These are phyloP conservation scores for Trypanosoma congolense DNA, from an alignment of 208 protist species.

Conservation along the genomic window DNA sequence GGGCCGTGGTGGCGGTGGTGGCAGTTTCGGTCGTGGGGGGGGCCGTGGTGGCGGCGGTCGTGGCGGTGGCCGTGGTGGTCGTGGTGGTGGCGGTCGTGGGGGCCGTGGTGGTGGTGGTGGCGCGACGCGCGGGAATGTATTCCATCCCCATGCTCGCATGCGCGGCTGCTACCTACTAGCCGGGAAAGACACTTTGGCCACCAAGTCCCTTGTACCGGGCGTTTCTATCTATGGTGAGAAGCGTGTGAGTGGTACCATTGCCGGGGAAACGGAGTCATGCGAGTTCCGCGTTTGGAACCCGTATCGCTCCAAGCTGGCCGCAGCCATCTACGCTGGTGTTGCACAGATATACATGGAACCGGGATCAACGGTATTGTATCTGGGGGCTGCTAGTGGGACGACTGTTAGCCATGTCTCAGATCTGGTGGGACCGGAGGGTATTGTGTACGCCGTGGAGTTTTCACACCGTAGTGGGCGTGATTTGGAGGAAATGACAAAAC, in stretches of 20 bases:
- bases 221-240: conserved; percentile 99
- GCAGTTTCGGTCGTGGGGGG: conserved; percentile 35
- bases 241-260: conserved; percentile 88
- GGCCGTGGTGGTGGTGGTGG: conserved; percentile 50
- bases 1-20: conserved; percentile 36
- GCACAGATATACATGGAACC: conserved; percentile 98
- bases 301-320: conserved; percentile 99
- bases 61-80: conserved; percentile 45
- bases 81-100: conserved; percentile 46
- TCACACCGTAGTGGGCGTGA: conserved; percentile 98
- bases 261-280: conserved; percentile 73
- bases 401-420: conserved; percentile 99
- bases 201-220: conserved; percentile 96
- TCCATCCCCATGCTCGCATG: conserved; percentile 95
- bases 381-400: conserved; percentile 99
- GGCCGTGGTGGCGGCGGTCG: conserved; percentile 48
- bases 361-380: conserved; percentile 98
- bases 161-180: conserved; percentile 96
- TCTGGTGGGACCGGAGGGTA: conserved; percentile 98
- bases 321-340: conserved; percentile 97
- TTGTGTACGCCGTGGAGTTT: conserved; percentile 99
- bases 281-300: conserved; percentile 99
- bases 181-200: conserved; percentile 98
- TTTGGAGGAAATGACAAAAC: conserved; percentile 99
- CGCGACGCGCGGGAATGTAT: conserved; percentile 79